Evolutionary conservation across 1,284 basidiomycete species (phyloP).

Genomic region (Ganoderma sinense): DNA sequence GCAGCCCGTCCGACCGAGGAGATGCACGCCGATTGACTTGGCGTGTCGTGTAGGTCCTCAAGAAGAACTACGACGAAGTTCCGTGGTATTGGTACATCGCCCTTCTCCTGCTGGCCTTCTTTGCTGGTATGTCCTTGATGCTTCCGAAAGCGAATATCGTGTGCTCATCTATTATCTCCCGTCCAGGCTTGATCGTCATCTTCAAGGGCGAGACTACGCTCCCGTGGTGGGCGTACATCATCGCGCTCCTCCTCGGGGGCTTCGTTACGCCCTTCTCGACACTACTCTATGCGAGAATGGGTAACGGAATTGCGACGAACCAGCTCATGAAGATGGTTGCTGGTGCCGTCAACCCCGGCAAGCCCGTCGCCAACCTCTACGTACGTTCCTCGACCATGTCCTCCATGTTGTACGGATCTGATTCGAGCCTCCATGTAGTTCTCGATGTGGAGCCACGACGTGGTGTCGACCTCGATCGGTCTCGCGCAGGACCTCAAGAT

Average conservation of each 20-base stretch:
- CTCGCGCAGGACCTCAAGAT: slow-evolving; percentile 55
- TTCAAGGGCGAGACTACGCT: slow-evolving; percentile 66
- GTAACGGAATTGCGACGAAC: slow-evolving; percentile 64
- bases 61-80: slow-evolving; percentile 55
- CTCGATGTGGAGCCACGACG: slow-evolving; percentile 71
- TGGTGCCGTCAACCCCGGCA: slow-evolving; percentile 66
- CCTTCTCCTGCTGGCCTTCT: slow-evolving; percentile 57
- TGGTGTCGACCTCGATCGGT: slow-evolving; percentile 57
- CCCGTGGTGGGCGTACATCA: slow-evolving; percentile 68
- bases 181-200: slow-evolving; percentile 55
- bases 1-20: background rate
- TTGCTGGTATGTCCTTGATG: slow-evolving; percentile 51
- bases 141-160: background rate
- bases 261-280: slow-evolving; percentile 52
- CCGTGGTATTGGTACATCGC: slow-evolving; percentile 62
- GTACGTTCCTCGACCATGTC: slow-evolving; percentile 42
- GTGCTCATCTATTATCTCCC: background rate
- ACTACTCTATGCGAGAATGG: slow-evolving; percentile 56
- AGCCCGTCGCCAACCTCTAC: slow-evolving; percentile 72
- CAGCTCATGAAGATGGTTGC: slow-evolving; percentile 76
- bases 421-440: slow-evolving; percentile 47
- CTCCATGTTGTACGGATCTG: slow-evolving; percentile 11
- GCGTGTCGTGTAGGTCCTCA: slow-evolving; percentile 48
- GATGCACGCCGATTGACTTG: background rate
- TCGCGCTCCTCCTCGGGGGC: slow-evolving; percentile 39